These are phyloP conservation scores for Ceratobasidium theobromae DNA, from an alignment of 1,284 basidiomycete species.

Conservation along the genomic window DNA sequence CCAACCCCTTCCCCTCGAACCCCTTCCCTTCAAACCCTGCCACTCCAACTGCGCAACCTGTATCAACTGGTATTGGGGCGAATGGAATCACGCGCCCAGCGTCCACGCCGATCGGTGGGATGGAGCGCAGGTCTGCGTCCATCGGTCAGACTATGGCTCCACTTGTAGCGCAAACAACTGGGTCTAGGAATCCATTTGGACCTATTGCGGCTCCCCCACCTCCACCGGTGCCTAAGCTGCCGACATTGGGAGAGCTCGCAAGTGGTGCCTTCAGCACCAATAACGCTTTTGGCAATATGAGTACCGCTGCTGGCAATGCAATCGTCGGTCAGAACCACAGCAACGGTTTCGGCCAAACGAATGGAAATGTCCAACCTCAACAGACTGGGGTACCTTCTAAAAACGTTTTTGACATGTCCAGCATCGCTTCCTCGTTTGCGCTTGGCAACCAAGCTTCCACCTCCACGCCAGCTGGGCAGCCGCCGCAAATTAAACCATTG, in stretches of 20 bases:
- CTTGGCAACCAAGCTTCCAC: conserved; percentile 40
- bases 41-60: conserved; percentile 25
- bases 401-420: conserved; percentile 50
- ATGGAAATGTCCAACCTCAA: background rate
- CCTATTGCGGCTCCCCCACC: conserved; percentile 60
- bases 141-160: conserved; percentile 49
- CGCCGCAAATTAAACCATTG: conserved; percentile 48
- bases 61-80: conserved; percentile 17
- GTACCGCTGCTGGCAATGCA: background rate
- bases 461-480: conserved; percentile 32
- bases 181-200: conserved; percentile 94
- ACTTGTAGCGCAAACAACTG: conserved; percentile 88
- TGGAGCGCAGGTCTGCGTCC: conserved; percentile 47
- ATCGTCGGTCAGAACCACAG: background rate
- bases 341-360: background rate
- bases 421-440: conserved; percentile 69
- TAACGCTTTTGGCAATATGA: conserved; percentile 47
- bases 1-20: conserved; percentile 38
- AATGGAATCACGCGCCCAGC: conserved; percentile 53
- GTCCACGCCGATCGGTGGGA: conserved; percentile 61
- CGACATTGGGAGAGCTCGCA: conserved; percentile 79
- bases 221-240: conserved; percentile 73
- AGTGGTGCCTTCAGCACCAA: conserved; percentile 50
- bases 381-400: background rate
- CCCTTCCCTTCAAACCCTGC: conserved; percentile 12